Evolutionary conservation across 148 eudicot species (phyloP), one percentile per base, ranked within the genome.

Genomic region (Rhododendron williamsianum): DNA sequence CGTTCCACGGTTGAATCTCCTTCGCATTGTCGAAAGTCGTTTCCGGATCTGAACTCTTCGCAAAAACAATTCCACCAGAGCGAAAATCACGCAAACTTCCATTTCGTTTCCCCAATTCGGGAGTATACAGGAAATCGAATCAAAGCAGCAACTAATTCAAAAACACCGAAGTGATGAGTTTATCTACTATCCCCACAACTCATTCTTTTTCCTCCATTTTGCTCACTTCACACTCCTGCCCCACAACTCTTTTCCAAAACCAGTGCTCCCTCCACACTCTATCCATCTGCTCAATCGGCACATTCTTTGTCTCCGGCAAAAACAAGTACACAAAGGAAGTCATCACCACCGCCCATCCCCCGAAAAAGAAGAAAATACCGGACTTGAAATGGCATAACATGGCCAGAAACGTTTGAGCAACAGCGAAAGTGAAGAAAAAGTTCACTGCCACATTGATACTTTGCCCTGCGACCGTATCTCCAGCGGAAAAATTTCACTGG

Each of bases 271-370:
- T 60, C 83, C 73, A 60, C 35, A 60, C 51, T 7, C 33, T 60
- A 35, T 81, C 83, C 83, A 81, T 81, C 83, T 81, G 83, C 41
- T 81, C 83, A 60, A 81, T 81, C 0, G 83, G 83, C 73, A 81
- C 33, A 38, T 60, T 60, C 51, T 81, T 81, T 21, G 83, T 81
- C 83, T 81, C 83, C 0, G 83, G 83, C 51, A 81, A n/a, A 12
- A 81, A 58, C 72, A 81, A 13, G 33, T 81, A 84, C 45, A 89
- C 90, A 46, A 91, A 91, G 0, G 7, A 84, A 0, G 92, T 90
- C 93, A 91, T 91, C 43, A 90, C 58, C 54, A 77, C 48, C 1
- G 89, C 84, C 93, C 93, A 91, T 9, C 91, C 91, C 4, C 81
- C 89, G 0, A 90, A 91, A 52, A 91, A 91, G 86, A 90, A 89